Base-by-base conservation (phyloP, 352 stramenopile genomes). In the Pythium phragmiticola region DNA sequence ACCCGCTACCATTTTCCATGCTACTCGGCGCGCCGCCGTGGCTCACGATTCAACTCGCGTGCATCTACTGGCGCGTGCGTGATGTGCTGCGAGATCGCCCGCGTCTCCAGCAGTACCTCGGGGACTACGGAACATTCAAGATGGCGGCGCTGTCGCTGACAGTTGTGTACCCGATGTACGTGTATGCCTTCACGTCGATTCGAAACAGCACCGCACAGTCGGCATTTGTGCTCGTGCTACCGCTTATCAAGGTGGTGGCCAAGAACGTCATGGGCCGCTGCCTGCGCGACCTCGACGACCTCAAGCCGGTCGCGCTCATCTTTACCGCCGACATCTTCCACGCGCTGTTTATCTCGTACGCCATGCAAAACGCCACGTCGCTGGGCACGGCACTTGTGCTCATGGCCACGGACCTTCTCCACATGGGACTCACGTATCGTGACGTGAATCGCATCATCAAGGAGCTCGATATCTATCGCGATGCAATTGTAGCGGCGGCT, bases 1-100 rank as follows among this genome's bases (percentile, higher is more conserved):
- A 60, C 60, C 60, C 60, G 2, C n/a, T 66, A 7, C 60, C 60
- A 13, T 64, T 64, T 46, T 33, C 57, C 1, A 14, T 30, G 26
- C 26, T 30, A 30, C 26, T 30, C 26, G 26, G 26, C 4, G 26
- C 26, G 4, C 26, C 26, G 26, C 26, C 26, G 36, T 39, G 36
- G 16, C 8, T 54, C 17, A 19, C 45, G 5, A 28, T 21, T 12
- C 57, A 50, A 4, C 4, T 34, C 26, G 26, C 4, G 43, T 60
- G 45, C 14, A 7, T 51, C 5, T 48, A 16, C 12, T 11, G 39
- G 0, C 4, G 39, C 9, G 66, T 74, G 16, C 26, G 26, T 5
- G 26, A 30, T 5, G 26, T 30, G 26, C 26, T 30, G 2, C 26
- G 26, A 5, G 26, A 30, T 5, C 26, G 4, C 2, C 26, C 26